Evolutionary conservation across 345 rosid genomes (phyloP).

Genomic region (Draba incana): DNA sequence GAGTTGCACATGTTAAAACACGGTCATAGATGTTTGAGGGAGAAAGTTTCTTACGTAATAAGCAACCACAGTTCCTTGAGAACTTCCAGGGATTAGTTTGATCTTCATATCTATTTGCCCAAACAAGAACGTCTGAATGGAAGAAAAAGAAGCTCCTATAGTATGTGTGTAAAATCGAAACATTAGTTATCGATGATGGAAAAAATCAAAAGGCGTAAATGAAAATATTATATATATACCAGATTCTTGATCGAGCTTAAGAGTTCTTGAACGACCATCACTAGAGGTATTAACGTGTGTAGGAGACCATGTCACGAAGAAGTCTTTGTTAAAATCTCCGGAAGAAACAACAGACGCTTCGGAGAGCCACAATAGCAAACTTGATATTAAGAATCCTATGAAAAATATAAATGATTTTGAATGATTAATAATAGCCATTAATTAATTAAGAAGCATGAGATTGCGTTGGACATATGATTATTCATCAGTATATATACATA

Average conservation of each 20-base stretch:
- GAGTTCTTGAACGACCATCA: slow-evolving; percentile 65
- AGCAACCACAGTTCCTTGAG: slow-evolving; percentile 85
- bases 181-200: background rate
- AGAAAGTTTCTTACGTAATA: slow-evolving; percentile 58
- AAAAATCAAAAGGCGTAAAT: background rate
- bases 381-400: slow-evolving; percentile 34
- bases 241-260: slow-evolving; percentile 76
- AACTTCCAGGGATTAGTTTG: slow-evolving; percentile 74
- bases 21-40: too few species aligned
- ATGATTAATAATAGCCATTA: slow-evolving; percentile 33
- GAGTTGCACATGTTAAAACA: too few species aligned
- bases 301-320: slow-evolving; percentile 79
- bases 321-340: slow-evolving; percentile 66
- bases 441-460: slow-evolving; percentile 1
- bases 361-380: slow-evolving; percentile 44
- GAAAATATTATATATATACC: slow-evolving; percentile 45
- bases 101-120: slow-evolving; percentile 77
- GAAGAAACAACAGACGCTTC: slow-evolving; percentile 62
- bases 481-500: slow-evolving; percentile 34
- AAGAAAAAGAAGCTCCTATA: slow-evolving; percentile 72
- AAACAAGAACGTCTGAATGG: slow-evolving; percentile 73
- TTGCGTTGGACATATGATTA: slow-evolving; percentile 15
- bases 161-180: slow-evolving; percentile 3
- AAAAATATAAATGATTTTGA: slow-evolving; percentile 21
- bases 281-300: slow-evolving; percentile 65